Conservation (phyloP, 2,329 filamentous ascomycete genomes). For the Penicillium sp. region DNA sequence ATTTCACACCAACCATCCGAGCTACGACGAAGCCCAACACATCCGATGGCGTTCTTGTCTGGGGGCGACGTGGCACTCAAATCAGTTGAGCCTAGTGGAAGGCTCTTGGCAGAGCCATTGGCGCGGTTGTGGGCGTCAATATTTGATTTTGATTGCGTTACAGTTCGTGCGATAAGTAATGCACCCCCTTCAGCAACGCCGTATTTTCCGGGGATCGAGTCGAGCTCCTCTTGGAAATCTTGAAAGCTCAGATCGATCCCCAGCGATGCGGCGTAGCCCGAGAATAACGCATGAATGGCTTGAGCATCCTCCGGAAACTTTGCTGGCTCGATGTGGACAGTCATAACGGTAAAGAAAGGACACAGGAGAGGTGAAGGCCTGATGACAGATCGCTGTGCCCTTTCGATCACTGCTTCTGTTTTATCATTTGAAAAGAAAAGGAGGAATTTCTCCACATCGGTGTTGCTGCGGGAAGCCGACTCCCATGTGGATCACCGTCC, state of each 20-base stretch:
- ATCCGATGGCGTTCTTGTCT: constrained; percentile 45
- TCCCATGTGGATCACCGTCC: background rate
- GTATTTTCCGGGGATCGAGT: constrained; percentile 60
- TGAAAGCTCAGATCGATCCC: constrained; percentile 62
- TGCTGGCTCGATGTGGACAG: constrained; percentile 41
- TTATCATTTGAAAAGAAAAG: background rate
- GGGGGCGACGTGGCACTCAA: background rate
- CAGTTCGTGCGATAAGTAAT: constrained; percentile 52
- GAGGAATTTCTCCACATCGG: background rate
- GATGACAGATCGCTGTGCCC: background rate
- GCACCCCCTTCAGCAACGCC: constrained; percentile 48
- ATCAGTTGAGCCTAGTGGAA: background rate
- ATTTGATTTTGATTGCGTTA: background rate
- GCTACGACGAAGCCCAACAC: constrained; percentile 53
- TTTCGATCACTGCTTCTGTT: background rate
- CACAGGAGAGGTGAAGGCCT: background rate
- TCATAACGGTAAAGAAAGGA: constrained; percentile 9
- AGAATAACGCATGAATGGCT: constrained; percentile 49
- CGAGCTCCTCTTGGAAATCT: constrained; percentile 58
- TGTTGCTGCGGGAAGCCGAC: background rate
- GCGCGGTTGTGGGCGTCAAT: background rate
- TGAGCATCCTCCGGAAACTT: constrained; percentile 47
- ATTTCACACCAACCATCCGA: constrained; percentile 52
- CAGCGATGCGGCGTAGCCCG: constrained; percentile 49
- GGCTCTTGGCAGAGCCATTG: background rate